Evolutionary conservation across 495 filamentous ascomycete genomes (phyloP).

Genomic region (Neurospora hispaniola): DNA sequence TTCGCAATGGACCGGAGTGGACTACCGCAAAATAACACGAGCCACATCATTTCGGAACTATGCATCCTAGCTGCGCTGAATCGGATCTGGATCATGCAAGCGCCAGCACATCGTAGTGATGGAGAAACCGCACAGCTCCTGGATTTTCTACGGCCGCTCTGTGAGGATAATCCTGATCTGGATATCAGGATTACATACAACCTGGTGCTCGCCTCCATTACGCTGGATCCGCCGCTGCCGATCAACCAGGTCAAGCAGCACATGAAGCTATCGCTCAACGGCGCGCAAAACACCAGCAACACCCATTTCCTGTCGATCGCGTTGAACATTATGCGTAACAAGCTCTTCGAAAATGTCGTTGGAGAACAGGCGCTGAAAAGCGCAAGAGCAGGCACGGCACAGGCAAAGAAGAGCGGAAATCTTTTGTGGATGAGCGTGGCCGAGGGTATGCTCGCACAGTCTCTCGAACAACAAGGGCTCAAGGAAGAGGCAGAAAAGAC

Average conservation of each 20-base stretch:
- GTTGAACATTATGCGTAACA: slow-evolving; percentile 73
- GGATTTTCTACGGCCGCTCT: slow-evolving; percentile 55
- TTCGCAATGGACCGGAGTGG: slow-evolving; percentile 41
- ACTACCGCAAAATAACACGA: slow-evolving; percentile 20
- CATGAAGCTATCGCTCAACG: slow-evolving; percentile 50
- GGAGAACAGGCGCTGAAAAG: slow-evolving; percentile 88
- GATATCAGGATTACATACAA: slow-evolving; percentile 70
- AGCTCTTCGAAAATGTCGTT: slow-evolving; percentile 76
- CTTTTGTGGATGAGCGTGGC: slow-evolving; percentile 78
- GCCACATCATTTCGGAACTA: slow-evolving; percentile 57
- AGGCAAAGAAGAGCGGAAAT: slow-evolving; percentile 68
- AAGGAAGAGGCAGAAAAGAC: slow-evolving; percentile 44
- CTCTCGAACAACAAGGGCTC: slow-evolving; percentile 62
- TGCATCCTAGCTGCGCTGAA: slow-evolving; percentile 73
- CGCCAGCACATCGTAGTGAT: slow-evolving; percentile 41
- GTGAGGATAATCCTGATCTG: slow-evolving; percentile 54
- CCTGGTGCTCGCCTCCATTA: slow-evolving; percentile 60
- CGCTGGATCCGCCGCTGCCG: slow-evolving; percentile 38
- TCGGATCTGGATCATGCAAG: slow-evolving; percentile 68
- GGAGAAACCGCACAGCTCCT: slow-evolving; percentile 44
- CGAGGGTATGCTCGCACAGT: slow-evolving; percentile 67
- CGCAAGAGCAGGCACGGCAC: slow-evolving; percentile 58
- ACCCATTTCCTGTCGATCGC: slow-evolving; percentile 72
- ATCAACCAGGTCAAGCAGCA: slow-evolving; percentile 68
- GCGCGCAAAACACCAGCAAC: slow-evolving; percentile 47